Percentiles rank a stretch among this genome's conserved stretches.
These are phyloP conservation scores for Heterobasidion annosum DNA, from an alignment of 1,284 basidiomycete genomes.

Conservation along the genomic window DNA sequence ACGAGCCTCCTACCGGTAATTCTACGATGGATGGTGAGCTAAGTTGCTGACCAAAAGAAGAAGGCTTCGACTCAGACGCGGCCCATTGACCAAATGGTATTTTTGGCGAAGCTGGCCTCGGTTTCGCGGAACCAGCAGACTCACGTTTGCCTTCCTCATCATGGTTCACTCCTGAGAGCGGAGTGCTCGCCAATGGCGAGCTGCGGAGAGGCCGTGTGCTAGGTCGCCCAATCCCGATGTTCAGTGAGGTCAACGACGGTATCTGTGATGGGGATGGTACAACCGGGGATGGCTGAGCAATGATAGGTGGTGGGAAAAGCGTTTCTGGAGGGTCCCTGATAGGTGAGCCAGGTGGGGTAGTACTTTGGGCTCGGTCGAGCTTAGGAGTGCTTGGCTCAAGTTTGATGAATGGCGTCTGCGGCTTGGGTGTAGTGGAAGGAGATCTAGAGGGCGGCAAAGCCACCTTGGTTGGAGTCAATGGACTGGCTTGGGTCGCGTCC, in stretches of 20 bases:
- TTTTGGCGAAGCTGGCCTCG: constrained; percentile 27
- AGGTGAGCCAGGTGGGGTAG: constrained; percentile 52
- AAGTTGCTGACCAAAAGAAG: not conserved
- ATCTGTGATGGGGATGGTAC: constrained; percentile 21
- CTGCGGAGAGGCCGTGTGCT: constrained; percentile 53
- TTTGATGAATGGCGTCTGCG: constrained; percentile 18
- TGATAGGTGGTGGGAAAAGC: constrained; percentile 11
- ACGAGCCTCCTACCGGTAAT: not conserved
- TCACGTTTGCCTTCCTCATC: constrained; percentile 16
- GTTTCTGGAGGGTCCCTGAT: constrained; percentile 36
- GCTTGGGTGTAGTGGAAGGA: constrained; percentile 34
- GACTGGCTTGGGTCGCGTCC: constrained; percentile 1
- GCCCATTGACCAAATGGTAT: constrained; percentile 15
- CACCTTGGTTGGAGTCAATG: constrained; percentile 5
- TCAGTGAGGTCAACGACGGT: constrained; percentile 20
- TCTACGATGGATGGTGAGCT: constrained; percentile 1
- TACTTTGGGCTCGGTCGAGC: constrained; percentile 21
- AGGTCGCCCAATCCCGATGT: constrained; percentile 36
- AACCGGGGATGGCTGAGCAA: constrained; percentile 16
- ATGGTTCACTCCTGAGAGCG: constrained; percentile 31
- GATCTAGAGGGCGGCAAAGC: constrained; percentile 10
- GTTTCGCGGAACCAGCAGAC: constrained; percentile 12
- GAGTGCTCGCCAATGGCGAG: constrained; percentile 47
- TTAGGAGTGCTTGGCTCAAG: constrained; percentile 5
- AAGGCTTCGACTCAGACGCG: constrained; percentile 2